Evolutionary conservation across 495 filamentous ascomycete species (phyloP).

Genomic region (Parathielavia hyrcaniae): DNA sequence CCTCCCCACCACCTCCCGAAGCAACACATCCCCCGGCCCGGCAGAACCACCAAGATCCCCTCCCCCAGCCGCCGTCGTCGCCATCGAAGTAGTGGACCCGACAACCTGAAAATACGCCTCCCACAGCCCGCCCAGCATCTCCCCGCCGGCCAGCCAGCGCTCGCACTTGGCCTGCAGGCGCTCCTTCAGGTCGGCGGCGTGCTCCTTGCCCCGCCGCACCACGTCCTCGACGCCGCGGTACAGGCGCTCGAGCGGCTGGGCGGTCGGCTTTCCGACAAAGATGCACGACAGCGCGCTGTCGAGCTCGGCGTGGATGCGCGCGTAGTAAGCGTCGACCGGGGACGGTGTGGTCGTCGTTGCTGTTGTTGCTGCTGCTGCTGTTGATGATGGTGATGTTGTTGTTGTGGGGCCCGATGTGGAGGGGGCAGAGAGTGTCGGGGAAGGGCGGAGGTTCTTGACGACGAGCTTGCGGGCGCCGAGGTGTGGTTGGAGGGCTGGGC

Average conservation of each 20-base stretch:
- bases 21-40: conserved; percentile 41
- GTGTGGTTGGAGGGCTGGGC: conserved; percentile 46
- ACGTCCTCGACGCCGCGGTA: conserved; percentile 87
- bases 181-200: conserved; percentile 57
- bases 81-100: background rate
- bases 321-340: conserved; percentile 56
- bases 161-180: conserved; percentile 58
- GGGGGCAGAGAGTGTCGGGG: conserved; percentile 44
- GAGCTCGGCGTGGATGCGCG: conserved; percentile 62
- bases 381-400: too few relatives aligned
- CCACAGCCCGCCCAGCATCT: conserved; percentile 50
- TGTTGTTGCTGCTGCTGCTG: background rate
- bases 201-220: conserved; percentile 58
- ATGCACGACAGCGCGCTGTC: conserved; percentile 65
- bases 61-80: conserved; percentile 29
- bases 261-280: conserved; percentile 56
- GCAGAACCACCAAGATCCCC: conserved; percentile 35
- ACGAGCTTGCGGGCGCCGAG: conserved; percentile 71
- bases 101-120: conserved; percentile 6
- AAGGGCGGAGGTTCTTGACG: conserved; percentile 74
- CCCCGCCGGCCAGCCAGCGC: conserved; percentile 49
- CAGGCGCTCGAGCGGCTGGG: conserved; percentile 71
- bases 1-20: conserved; percentile 56
- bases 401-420: conserved; percentile 39
- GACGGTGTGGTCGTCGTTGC: conserved; percentile 36